phyloP scores from a whole-genome alignment of 176 grass and related monocot genomes.

The Cenchrus fungigraminus region DNA sequence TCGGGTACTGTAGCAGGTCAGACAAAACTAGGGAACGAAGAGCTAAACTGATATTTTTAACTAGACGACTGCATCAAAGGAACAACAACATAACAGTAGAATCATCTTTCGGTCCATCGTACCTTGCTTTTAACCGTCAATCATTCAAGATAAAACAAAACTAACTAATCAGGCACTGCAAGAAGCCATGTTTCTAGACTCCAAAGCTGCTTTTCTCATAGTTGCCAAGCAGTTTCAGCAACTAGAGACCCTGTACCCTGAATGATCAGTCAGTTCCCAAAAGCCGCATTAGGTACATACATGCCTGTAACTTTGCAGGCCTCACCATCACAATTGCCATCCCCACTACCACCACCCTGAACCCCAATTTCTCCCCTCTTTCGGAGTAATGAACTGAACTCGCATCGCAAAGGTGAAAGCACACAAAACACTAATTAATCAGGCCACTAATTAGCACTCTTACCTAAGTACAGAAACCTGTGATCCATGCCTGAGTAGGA shows the following conservation, averaged over 20 bases:
- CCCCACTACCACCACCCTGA: slow-evolving; percentile 26
- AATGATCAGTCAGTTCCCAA: slow-evolving; percentile 46
- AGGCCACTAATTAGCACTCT: slow-evolving; percentile 9
- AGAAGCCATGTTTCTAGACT: background rate
- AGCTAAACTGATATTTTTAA: background rate
- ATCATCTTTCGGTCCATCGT: background rate
- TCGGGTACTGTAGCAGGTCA: background rate
- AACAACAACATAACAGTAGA: background rate
- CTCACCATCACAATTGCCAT: slow-evolving; percentile 35
- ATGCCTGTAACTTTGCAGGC: slow-evolving; percentile 37
- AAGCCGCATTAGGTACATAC: slow-evolving; percentile 44
- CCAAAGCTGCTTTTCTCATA: slow-evolving; percentile 20
- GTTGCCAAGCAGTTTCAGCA: slow-evolving; percentile 32
- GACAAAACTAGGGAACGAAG: background rate
- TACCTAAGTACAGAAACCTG: slow-evolving; percentile 16
- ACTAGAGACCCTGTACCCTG: slow-evolving; percentile 6
- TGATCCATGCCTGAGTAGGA: slow-evolving; percentile 11
- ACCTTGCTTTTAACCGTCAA: slow-evolving; percentile 25
- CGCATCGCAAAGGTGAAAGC: slow-evolving; percentile 34
- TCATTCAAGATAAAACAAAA: slow-evolving; percentile 21
- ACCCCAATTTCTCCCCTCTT: background rate
- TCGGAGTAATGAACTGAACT: slow-evolving; percentile 8
- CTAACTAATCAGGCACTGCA: background rate
- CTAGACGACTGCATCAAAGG: background rate
- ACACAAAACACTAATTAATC: slow-evolving; percentile 24